These are phyloP conservation scores for Imleria badia DNA, from an alignment of 768 basidiomycete species.

Conservation along the genomic window DNA sequence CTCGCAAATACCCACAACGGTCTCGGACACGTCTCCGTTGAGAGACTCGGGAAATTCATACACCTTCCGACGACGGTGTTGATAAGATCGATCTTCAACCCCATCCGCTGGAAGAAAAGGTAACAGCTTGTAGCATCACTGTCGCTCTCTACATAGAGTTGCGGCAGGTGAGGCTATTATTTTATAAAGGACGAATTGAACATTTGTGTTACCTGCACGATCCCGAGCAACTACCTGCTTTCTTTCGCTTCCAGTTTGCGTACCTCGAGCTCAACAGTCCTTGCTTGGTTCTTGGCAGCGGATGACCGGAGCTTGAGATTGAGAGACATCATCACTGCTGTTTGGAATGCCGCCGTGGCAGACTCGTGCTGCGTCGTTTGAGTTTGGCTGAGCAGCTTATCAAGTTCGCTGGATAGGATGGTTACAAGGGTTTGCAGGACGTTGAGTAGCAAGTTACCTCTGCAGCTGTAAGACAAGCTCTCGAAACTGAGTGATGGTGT, in stretches of 20 bases:
- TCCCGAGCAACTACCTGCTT: conserved; percentile 72
- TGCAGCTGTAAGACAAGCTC: conserved; percentile 87
- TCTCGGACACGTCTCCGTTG: conserved; percentile 77
- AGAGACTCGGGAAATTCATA: conserved; percentile 86
- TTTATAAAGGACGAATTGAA: background rate
- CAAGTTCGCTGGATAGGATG: conserved; percentile 68
- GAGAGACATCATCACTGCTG: conserved; percentile 90
- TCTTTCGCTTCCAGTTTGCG: conserved; percentile 83
- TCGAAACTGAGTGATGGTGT: conserved; percentile 88
- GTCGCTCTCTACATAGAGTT: conserved; percentile 87
- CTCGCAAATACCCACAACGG: conserved; percentile 93
- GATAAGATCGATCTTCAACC: conserved; percentile 84
- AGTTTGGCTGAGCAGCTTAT: conserved; percentile 77
- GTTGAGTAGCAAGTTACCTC: conserved; percentile 43
- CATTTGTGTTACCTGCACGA: conserved; percentile 64
- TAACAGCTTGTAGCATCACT: conserved; percentile 86
- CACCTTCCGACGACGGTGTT: conserved; percentile 74
- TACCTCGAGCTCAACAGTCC: conserved; percentile 86
- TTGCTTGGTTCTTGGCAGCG: conserved; percentile 87
- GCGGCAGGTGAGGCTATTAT: conserved; percentile 84
- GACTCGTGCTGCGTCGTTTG: conserved; percentile 83
- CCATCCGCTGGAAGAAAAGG: conserved; percentile 89
- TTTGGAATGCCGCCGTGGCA: conserved; percentile 80
- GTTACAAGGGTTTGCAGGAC: conserved; percentile 9
- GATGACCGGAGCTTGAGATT: conserved; percentile 94